Evolutionary conservation across 2,329 filamentous ascomycete genomes (phyloP).

Genomic region (Alternaria novae-zelandiae): DNA sequence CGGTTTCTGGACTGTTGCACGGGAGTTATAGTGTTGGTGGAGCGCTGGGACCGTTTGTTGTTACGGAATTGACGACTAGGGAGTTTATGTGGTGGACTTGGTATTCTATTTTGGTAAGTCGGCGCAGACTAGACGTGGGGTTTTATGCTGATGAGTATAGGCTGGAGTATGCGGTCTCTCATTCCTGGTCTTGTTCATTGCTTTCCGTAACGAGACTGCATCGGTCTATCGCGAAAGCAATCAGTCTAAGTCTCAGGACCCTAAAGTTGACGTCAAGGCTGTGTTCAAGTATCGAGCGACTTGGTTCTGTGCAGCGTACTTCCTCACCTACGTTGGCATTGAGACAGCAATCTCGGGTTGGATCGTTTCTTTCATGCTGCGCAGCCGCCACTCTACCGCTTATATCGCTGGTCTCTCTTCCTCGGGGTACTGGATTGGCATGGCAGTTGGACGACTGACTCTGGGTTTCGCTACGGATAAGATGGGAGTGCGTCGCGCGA

Average conservation of each 20-base stretch:
- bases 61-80: constrained; percentile 36
- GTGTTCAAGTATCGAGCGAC: constrained; percentile 46
- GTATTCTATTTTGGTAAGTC: constrained; percentile 49
- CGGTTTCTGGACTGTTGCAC: constrained; percentile 51
- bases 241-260: constrained; percentile 7
- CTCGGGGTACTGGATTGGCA: constrained; percentile 55
- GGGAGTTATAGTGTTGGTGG: constrained; percentile 51
- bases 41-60: constrained; percentile 47
- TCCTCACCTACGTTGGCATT: constrained; percentile 54
- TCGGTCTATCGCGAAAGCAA: constrained; percentile 39
- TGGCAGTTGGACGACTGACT: constrained; percentile 49
- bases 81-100: constrained; percentile 47
- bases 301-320: constrained; percentile 53
- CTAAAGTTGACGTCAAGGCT: constrained; percentile 12
- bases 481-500: constrained; percentile 36
- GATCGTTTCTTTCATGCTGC: constrained; percentile 56
- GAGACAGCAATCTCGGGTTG: constrained; percentile 56
- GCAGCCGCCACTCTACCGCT: constrained; percentile 46
- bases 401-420: constrained; percentile 51
- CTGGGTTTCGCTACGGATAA: constrained; percentile 37
- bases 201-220: constrained; percentile 49
- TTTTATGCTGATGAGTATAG: background rate
- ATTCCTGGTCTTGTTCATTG: constrained; percentile 37
- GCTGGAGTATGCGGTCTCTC: constrained; percentile 18
- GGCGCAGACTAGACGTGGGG: too few relatives aligned